Evolutionary conservation across 139 green algal species (phyloP).

Genomic region (Auxenochlorella protothecoides): DNA sequence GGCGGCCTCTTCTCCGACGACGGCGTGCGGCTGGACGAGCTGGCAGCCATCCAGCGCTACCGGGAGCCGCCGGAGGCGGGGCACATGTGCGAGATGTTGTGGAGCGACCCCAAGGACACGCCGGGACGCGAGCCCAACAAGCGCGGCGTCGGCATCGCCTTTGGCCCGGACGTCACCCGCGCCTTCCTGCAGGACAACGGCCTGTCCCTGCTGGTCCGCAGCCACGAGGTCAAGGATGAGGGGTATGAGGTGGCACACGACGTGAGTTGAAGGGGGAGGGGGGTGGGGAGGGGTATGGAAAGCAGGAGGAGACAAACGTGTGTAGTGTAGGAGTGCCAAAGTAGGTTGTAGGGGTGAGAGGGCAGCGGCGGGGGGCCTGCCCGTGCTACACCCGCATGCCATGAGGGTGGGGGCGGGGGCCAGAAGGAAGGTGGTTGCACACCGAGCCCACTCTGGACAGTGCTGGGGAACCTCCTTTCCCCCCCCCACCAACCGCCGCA

Average conservation of each 20-base stretch:
- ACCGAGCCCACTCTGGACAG: too few relatives aligned
- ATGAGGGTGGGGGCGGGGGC: too few relatives aligned
- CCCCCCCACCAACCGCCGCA: too few relatives aligned
- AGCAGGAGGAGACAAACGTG: too few relatives aligned
- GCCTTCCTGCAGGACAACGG: constrained; percentile 80
- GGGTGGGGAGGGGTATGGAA: too few relatives aligned
- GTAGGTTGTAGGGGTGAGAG: too few relatives aligned
- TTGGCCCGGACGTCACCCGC: constrained; percentile 68
- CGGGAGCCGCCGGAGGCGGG: constrained; percentile 91
- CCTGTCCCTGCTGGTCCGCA: constrained; percentile 76
- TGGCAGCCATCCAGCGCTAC: constrained; percentile 68
- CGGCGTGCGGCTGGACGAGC: constrained; percentile 79
- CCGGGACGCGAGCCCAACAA: constrained; percentile 74
- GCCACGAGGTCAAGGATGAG: constrained; percentile 90
- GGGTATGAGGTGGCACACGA: constrained; percentile 91
- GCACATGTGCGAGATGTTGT: constrained; percentile 94
- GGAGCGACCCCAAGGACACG: constrained; percentile 76
- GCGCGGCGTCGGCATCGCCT: constrained; percentile 78
- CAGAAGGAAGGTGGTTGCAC: too few relatives aligned
- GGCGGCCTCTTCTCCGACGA: constrained; percentile 82
- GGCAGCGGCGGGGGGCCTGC: too few relatives aligned
- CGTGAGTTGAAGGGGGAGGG: neutral
- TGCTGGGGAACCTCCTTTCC: too few relatives aligned
- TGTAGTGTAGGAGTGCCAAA: too few relatives aligned
- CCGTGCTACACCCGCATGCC: too few relatives aligned